Evolutionary conservation across 2,329 filamentous ascomycete genomes (phyloP).

Genomic region (Fusarium veterinarium): DNA sequence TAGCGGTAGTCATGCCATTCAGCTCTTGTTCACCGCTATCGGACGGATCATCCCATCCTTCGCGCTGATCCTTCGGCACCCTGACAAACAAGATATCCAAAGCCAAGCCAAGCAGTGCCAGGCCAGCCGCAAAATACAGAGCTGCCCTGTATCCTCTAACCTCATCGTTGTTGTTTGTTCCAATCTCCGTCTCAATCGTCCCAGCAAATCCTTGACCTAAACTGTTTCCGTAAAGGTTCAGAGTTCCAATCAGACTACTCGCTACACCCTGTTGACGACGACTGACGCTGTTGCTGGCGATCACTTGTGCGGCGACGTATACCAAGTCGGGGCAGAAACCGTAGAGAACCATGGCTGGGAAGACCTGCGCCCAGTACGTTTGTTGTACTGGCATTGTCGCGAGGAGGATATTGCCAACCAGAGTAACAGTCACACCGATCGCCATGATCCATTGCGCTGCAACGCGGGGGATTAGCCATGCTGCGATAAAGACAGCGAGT

Average conservation of each 20-base stretch:
- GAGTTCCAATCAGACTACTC: conserved; percentile 58
- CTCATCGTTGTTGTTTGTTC: not conserved
- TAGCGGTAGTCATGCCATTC: conserved; percentile 3
- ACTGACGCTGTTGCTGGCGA: conserved; percentile 63
- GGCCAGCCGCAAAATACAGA: conserved; percentile 14
- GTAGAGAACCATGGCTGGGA: conserved; percentile 51
- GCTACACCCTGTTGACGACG: conserved; percentile 63
- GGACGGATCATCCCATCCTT: conserved; percentile 17
- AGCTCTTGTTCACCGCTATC: not conserved
- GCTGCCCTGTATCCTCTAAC: conserved; percentile 10
- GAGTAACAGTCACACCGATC: conserved; percentile 49
- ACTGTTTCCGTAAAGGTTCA: conserved; percentile 49
- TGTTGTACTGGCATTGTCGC: conserved; percentile 60
- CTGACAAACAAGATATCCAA: conserved; percentile 17
- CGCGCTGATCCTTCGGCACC: conserved; percentile 19
- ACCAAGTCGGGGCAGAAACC: conserved; percentile 60
- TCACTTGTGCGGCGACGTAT: conserved; percentile 63
- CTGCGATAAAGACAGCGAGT: conserved; percentile 34
- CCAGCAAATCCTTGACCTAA: conserved; percentile 50
- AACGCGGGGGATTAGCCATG: conserved; percentile 59
- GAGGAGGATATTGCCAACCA: conserved; percentile 22
- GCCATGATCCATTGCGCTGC: conserved; percentile 61
- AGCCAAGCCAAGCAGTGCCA: conserved; percentile 4
- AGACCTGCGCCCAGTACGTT: conserved; percentile 54
- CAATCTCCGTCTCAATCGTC: conserved; percentile 49